Evolutionary conservation across 345 rosid genomes (phyloP).

Genomic region (Hibiscus trionum): DNA sequence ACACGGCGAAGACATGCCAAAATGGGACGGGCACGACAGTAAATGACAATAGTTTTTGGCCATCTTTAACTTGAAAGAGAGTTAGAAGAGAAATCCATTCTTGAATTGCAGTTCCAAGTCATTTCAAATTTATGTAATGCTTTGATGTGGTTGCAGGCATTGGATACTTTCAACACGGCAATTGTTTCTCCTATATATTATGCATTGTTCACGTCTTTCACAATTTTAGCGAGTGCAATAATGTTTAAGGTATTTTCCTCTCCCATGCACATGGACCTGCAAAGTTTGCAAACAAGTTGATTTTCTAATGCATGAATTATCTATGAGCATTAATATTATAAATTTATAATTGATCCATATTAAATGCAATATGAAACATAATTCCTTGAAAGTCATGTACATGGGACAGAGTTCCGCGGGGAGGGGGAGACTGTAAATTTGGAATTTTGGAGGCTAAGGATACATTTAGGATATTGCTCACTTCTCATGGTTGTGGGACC

Average conservation of each 20-base stretch:
- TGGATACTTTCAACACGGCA: constrained; percentile 70
- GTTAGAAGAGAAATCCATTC: background rate
- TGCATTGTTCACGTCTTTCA: constrained; percentile 73
- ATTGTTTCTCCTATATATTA: constrained; percentile 72
- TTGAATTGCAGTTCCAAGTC: background rate
- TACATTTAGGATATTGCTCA: no score
- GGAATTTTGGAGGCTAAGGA: no score
- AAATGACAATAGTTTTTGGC: background rate
- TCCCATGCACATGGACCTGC: background rate
- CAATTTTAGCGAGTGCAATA: constrained; percentile 71
- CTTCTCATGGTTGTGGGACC: no score
- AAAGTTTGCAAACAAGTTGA: background rate
- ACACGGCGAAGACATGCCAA: background rate
- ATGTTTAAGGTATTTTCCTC: constrained; percentile 61
- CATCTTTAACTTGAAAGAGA: background rate
- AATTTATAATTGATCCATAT: background rate
- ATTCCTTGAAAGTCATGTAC: no score
- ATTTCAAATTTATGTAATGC: background rate
- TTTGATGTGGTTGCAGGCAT: constrained; percentile 46
- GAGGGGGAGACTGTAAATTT: no score
- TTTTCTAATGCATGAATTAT: background rate
- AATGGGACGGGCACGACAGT: background rate
- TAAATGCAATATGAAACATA: background rate
- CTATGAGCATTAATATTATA: background rate
- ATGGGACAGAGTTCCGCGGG: no score